phyloP scores from a whole-genome alignment of 1,284 basidiomycete species.

The Exsudoporus floridanus region DNA sequence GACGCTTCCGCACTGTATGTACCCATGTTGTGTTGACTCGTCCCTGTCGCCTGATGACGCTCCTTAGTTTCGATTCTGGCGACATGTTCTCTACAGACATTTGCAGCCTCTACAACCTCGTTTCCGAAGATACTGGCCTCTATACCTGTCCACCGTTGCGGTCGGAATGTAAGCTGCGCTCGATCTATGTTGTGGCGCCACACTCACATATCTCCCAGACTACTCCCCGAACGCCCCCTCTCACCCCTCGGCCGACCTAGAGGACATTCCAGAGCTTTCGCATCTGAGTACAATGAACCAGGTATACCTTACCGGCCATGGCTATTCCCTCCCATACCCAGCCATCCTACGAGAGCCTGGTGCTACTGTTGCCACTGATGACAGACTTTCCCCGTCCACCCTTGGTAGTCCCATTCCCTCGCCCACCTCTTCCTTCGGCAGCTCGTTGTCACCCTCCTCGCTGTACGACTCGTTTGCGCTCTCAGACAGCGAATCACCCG shows the following conservation, averaged over 20 bases:
- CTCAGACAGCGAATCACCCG: conserved; percentile 23
- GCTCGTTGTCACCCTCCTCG: conserved; percentile 29
- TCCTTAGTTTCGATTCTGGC: conserved; percentile 11
- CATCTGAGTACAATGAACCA: conserved; percentile 8
- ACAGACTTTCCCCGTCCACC: conserved; percentile 15
- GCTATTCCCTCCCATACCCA: conserved; percentile 5
- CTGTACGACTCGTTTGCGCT: conserved; percentile 8
- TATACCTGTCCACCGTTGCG: conserved; percentile 1
- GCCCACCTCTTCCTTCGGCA: conserved; percentile 25
- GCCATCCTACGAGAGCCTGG: conserved; percentile 13
- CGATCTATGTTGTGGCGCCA: conserved; percentile 11
- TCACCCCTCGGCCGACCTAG: conserved; percentile 9
- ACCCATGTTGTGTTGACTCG: not conserved
- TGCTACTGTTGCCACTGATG: not conserved
- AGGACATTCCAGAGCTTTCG: conserved; percentile 25
- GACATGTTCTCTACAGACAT: not conserved
- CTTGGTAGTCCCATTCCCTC: conserved; percentile 24
- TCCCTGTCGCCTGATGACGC: conserved; percentile 11
- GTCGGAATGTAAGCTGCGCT: conserved; percentile 7
- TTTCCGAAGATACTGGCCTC: not conserved
- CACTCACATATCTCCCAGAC: conserved; percentile 20
- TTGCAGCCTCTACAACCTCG: not conserved
- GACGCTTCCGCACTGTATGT: conserved; percentile 16
- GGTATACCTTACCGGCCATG: conserved; percentile 9
- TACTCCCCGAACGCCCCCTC: not conserved